Evolutionary conservation across 2,329 filamentous ascomycete genomes (phyloP).

Genomic region (Fusarium sambucinum): DNA sequence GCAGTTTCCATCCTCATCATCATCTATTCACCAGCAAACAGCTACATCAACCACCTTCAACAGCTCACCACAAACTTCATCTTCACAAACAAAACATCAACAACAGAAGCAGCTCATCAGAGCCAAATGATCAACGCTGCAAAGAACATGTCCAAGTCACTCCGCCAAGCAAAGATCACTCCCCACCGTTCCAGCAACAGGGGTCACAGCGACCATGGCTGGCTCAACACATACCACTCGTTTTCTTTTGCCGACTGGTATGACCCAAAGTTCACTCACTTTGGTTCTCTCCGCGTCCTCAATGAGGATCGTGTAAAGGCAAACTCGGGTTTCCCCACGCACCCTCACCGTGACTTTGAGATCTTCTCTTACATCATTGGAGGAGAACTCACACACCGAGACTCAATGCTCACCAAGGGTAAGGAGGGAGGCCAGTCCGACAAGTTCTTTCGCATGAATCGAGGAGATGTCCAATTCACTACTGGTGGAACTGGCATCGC

Average conservation of each 20-base stretch:
- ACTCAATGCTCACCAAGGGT: conserved; percentile 82
- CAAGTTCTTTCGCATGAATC: conserved; percentile 76
- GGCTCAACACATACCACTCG: conserved; percentile 88
- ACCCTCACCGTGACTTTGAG: conserved; percentile 87
- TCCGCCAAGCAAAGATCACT: conserved; percentile 77
- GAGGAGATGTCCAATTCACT: conserved; percentile 90
- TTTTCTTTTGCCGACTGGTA: conserved; percentile 84
- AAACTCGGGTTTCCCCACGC: conserved; percentile 83
- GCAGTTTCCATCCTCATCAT: conserved; percentile 55
- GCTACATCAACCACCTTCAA: conserved; percentile 42
- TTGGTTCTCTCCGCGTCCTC: conserved; percentile 83
- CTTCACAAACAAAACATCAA: conserved; percentile 26
- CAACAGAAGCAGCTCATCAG: conserved; percentile 12
- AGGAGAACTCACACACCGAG: conserved; percentile 88
- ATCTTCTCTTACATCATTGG: conserved; percentile 91
- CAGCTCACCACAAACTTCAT: conserved; percentile 38
- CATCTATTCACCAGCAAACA: conserved; percentile 46
- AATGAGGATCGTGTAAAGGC: conserved; percentile 88
- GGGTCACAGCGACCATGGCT: conserved; percentile 85
- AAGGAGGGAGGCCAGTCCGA: conserved; percentile 69
- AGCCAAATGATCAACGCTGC: conserved; percentile 53
- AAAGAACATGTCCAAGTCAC: conserved; percentile 70
- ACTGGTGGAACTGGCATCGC: conserved; percentile 85
- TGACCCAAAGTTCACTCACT: conserved; percentile 74
- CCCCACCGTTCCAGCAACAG: conserved; percentile 78